Evolutionary conservation across 2,329 filamentous ascomycete genomes (phyloP).

Genomic region (Clarireedia paspali): DNA sequence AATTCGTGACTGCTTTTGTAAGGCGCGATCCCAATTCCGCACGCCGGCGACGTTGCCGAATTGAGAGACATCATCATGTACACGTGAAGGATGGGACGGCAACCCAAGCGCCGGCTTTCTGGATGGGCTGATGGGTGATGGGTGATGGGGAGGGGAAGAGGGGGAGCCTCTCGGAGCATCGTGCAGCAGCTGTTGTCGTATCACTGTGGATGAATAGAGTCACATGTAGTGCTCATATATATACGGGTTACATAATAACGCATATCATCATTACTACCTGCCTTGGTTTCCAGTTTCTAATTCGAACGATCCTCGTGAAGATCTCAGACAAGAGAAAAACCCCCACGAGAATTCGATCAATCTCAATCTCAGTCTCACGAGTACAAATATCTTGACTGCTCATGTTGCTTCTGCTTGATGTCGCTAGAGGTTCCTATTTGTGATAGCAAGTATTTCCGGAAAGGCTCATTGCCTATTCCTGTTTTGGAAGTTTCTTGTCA

Average conservation of each 20-base stretch:
- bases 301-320: not conserved
- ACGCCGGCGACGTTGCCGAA: not conserved
- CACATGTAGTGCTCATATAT: not conserved
- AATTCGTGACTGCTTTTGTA: not conserved
- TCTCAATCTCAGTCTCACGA: too few relatives aligned
- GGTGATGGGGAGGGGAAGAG: not conserved
- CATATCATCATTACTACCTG: not conserved
- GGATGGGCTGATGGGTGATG: not conserved
- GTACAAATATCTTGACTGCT: not conserved
- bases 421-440: not conserved
- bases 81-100: not conserved
- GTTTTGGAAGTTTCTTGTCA: not conserved
- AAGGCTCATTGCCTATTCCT: not conserved
- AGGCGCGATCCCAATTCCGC: not conserved
- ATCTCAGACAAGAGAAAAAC: not conserved
- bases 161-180: constrained; percentile 7
- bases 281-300: not conserved
- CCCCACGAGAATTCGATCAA: not conserved
- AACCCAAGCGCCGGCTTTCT: not conserved
- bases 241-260: not conserved
- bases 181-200: constrained; percentile 2
- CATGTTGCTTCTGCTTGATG: not conserved
- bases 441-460: not conserved
- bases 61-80: not conserved
- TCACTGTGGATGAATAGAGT: not conserved